These are phyloP conservation scores for Pseudozyma sp. DNA, from an alignment of 1,284 basidiomycete genomes.

Conservation along the genomic window DNA sequence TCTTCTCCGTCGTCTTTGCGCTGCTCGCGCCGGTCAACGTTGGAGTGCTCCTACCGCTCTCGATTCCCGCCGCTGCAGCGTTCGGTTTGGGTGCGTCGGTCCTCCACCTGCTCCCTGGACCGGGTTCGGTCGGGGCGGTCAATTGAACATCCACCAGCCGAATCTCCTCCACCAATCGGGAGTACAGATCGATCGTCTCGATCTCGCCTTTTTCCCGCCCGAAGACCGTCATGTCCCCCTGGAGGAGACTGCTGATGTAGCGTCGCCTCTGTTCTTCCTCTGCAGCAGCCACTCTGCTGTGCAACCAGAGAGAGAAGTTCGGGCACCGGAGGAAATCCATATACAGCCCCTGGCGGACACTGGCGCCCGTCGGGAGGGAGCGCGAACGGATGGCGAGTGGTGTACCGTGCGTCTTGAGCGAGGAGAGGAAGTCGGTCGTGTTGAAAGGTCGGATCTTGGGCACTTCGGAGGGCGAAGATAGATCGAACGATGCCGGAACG, in stretches of 20 bases:
- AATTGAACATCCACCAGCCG: conserved; percentile 49
- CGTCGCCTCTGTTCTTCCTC: conserved; percentile 62
- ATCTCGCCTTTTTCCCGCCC: conserved; percentile 53
- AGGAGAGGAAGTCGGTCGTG: conserved; percentile 80
- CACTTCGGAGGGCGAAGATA: conserved; percentile 51
- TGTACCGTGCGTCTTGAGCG: conserved; percentile 80
- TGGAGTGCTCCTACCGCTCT: conserved; percentile 23
- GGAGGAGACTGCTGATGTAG: conserved; percentile 51
- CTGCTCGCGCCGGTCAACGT: conserved; percentile 2
- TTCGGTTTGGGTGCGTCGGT: conserved; percentile 21
- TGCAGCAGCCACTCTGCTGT: conserved; percentile 51
- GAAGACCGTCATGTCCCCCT: conserved; percentile 59
- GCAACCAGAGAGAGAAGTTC: conserved; percentile 66
- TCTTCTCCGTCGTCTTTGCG: conserved; percentile 36
- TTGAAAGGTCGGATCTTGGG: conserved; percentile 77
- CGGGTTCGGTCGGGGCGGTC: conserved; percentile 39
- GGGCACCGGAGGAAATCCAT: conserved; percentile 63
- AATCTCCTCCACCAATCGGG: conserved; percentile 58
- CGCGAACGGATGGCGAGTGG: conserved; percentile 62
- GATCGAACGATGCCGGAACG: conserved; percentile 48
- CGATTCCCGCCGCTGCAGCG: not conserved
- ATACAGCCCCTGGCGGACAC: conserved; percentile 59
- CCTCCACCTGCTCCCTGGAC: conserved; percentile 56
- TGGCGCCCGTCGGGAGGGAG: conserved; percentile 59
- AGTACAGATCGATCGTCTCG: conserved; percentile 61